phyloP scores from a whole-genome alignment of 2,329 filamentous ascomycete species.

The Macrophomina pseudophaseolina region DNA sequence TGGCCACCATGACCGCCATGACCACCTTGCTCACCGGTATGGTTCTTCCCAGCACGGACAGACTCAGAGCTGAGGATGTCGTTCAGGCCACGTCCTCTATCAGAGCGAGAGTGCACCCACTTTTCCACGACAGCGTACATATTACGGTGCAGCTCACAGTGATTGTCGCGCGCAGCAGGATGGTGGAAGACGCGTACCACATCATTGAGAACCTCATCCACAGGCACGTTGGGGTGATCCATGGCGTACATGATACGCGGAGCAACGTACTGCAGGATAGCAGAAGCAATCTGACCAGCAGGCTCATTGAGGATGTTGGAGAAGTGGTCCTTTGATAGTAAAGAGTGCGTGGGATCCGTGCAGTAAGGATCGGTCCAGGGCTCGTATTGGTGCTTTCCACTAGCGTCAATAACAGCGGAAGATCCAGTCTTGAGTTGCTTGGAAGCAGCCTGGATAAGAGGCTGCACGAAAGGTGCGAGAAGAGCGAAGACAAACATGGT shows the following conservation, averaged over 20 bases:
- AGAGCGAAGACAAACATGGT: constrained; percentile 91
- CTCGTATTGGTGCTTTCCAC: constrained; percentile 56
- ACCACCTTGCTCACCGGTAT: constrained; percentile 50
- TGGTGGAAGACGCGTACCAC: constrained; percentile 88
- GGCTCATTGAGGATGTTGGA: constrained; percentile 57
- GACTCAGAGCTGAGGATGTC: constrained; percentile 80
- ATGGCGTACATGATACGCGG: constrained; percentile 90
- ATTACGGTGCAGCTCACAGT: constrained; percentile 77
- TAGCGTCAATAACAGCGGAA: constrained; percentile 66
- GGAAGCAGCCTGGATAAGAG: constrained; percentile 86
- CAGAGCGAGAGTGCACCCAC: constrained; percentile 75
- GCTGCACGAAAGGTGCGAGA: constrained; percentile 87
- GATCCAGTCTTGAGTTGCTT: constrained; percentile 86
- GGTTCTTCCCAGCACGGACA: constrained; percentile 83
- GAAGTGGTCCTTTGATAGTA: constrained; percentile 60
- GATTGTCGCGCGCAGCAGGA: constrained; percentile 77
- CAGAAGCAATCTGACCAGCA: constrained; percentile 53
- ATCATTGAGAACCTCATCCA: constrained; percentile 83
- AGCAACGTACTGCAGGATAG: constrained; percentile 81
- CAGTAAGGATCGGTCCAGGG: constrained; percentile 55
- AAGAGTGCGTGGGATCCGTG: constrained; percentile 57
- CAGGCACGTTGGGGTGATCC: constrained; percentile 83
- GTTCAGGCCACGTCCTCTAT: constrained; percentile 71
- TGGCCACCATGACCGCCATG: constrained; percentile 34
- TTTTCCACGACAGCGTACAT: constrained; percentile 88